Percentiles rank a stretch among this genome's conserved stretches.
These are phyloP conservation scores for Xeromyces bisporus DNA, from an alignment of 495 filamentous ascomycete species.

Conservation along the genomic window DNA sequence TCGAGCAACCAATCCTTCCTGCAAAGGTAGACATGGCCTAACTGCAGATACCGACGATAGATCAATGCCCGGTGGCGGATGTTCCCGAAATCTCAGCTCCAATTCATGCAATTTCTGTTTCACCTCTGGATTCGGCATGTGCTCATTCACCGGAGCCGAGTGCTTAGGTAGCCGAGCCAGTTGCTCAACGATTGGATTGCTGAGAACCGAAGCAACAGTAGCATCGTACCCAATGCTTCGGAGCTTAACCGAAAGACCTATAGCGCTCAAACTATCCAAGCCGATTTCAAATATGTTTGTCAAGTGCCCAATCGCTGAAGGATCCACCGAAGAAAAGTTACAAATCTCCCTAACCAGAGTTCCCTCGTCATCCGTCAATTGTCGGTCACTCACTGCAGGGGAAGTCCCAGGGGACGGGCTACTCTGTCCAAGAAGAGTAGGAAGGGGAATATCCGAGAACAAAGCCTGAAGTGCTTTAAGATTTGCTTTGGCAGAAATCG, in stretches of 20 bases:
- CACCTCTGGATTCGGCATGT: conserved; percentile 2
- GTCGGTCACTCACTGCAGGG: not conserved
- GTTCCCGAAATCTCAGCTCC: conserved; percentile 41
- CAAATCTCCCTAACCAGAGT: conserved; percentile 11
- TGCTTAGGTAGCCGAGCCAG: conserved; percentile 20
- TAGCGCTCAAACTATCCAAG: conserved; percentile 21
- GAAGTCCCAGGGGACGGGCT: conserved; percentile 1
- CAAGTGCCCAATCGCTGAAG: conserved; percentile 29
- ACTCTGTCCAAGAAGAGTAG: conserved; percentile 10
- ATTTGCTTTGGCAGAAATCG: conserved; percentile 33
- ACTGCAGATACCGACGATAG: conserved; percentile 6
- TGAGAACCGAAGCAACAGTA: conserved; percentile 49
- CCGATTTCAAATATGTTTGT: conserved; percentile 30
- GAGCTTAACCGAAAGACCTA: conserved; percentile 46
- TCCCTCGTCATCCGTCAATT: conserved; percentile 8
- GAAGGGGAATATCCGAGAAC: conserved; percentile 9
- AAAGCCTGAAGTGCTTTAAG: conserved; percentile 24
- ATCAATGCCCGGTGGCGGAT: conserved; percentile 2
- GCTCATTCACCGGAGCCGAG: conserved; percentile 1
- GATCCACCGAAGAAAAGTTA: conserved; percentile 10
- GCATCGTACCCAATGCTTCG: conserved; percentile 38
- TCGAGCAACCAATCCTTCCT: conserved; percentile 63
- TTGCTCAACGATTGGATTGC: conserved; percentile 40
- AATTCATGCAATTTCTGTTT: conserved; percentile 13
- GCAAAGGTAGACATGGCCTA: conserved; percentile 40